Evolutionary conservation across 1,284 basidiomycete genomes (phyloP).

Genomic region (Leccinum angustisporum): DNA sequence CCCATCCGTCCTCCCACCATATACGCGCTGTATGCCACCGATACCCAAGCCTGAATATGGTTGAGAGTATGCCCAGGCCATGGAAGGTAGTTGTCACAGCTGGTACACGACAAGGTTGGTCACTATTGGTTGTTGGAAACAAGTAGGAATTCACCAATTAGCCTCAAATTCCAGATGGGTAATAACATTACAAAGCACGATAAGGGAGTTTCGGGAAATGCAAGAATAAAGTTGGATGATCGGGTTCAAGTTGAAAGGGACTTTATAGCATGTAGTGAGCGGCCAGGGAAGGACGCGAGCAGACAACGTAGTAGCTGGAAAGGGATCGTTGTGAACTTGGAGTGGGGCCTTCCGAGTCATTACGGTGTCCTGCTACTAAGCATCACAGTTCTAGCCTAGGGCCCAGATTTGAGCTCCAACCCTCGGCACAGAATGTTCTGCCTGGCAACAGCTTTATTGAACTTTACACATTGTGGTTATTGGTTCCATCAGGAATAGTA

Average conservation of each 20-base stretch:
- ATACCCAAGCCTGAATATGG: conserved; percentile 16
- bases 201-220: background rate
- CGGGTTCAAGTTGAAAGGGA: background rate
- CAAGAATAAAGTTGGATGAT: background rate
- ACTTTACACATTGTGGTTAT: background rate
- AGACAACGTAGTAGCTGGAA: background rate
- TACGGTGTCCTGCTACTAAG: background rate
- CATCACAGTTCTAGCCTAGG: background rate
- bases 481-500: conserved; percentile 4
- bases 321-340: background rate
- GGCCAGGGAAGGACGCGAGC: background rate
- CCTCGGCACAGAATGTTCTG: background rate
- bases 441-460: background rate
- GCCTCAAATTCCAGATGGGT: background rate
- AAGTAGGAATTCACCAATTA: conserved; percentile 3
- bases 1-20: conserved; percentile 22
- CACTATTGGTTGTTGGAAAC: background rate
- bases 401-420: background rate
- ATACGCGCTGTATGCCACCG: conserved; percentile 11
- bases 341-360: background rate
- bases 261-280: background rate
- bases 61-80: conserved; percentile 13
- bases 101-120: background rate
- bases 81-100: conserved; percentile 13
- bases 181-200: background rate